Evolutionary conservation across 176 grass and related monocot species (phyloP).

Genomic region (Puya raimondii): DNA sequence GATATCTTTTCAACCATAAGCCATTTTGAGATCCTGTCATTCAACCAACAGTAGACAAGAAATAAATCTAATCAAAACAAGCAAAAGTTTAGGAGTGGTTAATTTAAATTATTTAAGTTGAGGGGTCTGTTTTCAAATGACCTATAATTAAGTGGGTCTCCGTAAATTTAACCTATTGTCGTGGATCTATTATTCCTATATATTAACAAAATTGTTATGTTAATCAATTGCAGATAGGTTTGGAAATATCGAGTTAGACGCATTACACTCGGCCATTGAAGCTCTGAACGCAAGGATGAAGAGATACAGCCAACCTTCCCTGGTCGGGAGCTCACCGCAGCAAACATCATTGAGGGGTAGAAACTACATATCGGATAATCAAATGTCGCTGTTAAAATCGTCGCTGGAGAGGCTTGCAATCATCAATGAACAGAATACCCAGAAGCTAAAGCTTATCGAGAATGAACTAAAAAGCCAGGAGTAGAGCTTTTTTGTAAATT

Average conservation of each 20-base stretch:
- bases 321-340: conserved; percentile 8
- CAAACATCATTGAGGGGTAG: conserved; percentile 24
- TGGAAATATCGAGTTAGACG: conserved; percentile 67
- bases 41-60: no score
- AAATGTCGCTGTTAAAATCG: conserved; percentile 62
- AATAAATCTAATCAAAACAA: no score
- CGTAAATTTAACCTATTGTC: no score
- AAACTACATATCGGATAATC: conserved; percentile 40
- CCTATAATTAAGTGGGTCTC: no score
- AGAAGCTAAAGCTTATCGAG: conserved; percentile 72
- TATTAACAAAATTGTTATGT: not conserved
- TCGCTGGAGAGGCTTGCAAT: conserved; percentile 67
- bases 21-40: no score
- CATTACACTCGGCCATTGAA: conserved; percentile 56
- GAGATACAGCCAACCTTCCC: conserved; percentile 22
- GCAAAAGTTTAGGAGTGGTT: no score
- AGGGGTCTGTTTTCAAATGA: no score
- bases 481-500: not conserved
- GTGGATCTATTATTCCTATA: not conserved
- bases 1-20: not conserved
- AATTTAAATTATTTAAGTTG: no score
- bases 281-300: conserved; percentile 64
- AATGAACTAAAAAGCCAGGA: conserved; percentile 50
- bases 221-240: conserved; percentile 52
- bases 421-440: conserved; percentile 62